Evolutionary conservation across 495 filamentous ascomycete genomes (phyloP).

Genomic region (Penicillium subrubescens): DNA sequence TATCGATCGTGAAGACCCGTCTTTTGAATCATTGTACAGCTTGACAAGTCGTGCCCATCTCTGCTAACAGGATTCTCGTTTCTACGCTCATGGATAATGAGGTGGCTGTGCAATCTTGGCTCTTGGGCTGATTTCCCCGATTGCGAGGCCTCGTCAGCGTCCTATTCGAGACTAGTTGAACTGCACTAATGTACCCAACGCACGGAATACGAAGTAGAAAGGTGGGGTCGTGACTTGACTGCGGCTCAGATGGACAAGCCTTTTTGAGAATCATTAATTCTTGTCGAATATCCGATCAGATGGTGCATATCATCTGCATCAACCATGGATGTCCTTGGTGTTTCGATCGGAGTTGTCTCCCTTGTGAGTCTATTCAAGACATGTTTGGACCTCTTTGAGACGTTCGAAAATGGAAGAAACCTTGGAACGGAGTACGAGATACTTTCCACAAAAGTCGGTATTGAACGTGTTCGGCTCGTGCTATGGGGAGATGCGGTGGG

Average conservation of each 20-base stretch:
- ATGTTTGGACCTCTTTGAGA: neutral
- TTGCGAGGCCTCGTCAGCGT: neutral
- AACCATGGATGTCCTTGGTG: neutral
- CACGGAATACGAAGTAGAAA: neutral
- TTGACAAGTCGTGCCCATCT: neutral
- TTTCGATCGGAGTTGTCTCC: neutral
- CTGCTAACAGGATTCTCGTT: neutral
- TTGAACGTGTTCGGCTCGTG: conserved; percentile 8
- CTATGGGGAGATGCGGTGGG: conserved; percentile 3
- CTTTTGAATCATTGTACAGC: neutral
- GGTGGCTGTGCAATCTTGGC: neutral
- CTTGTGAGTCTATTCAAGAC: neutral
- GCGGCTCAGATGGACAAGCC: neutral
- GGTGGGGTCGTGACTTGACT: neutral
- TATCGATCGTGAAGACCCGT: neutral
- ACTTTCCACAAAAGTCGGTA: conserved; percentile 3
- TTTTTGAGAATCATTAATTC: neutral
- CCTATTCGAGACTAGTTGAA: conserved; percentile 1
- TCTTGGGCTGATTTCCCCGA: neutral
- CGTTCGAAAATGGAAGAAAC: neutral
- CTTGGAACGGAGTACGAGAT: conserved; percentile 7
- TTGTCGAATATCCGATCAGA: neutral
- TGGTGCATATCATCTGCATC: neutral
- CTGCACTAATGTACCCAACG: neutral
- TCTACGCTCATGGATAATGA: neutral